Conservation (phyloP, 2,329 filamentous ascomycete species). For the Cladosporium sphaerospermum region DNA sequence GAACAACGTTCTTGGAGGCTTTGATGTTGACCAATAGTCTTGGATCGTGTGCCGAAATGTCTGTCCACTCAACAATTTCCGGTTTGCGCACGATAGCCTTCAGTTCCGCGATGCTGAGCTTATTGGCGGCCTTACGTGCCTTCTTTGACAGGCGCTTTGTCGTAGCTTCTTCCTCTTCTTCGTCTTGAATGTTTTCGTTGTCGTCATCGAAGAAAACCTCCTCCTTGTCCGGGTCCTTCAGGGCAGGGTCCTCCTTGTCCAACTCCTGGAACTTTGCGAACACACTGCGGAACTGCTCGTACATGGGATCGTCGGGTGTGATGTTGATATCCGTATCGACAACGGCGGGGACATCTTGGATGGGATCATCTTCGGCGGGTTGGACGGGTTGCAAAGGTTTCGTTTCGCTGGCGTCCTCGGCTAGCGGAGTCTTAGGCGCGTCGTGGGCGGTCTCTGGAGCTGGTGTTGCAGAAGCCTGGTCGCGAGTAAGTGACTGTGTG, state of each 20-base stretch:
- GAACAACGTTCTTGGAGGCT: constrained; percentile 88
- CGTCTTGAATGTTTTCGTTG: constrained; percentile 78
- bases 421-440: constrained; percentile 14
- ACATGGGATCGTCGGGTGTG: constrained; percentile 58
- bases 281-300: constrained; percentile 75
- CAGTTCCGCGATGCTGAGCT: constrained; percentile 88
- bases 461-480: constrained; percentile 25
- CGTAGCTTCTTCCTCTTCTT: constrained; percentile 63
- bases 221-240: constrained; percentile 69
- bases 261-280: constrained; percentile 70
- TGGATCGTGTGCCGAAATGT: constrained; percentile 85
- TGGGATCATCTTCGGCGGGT: constrained; percentile 22
- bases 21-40: constrained; percentile 89
- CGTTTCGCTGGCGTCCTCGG: constrained; percentile 16
- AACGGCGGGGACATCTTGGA: constrained; percentile 22
- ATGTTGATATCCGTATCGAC: constrained; percentile 20
- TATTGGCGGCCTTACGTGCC: constrained; percentile 84
- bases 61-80: constrained; percentile 96
- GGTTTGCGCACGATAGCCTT: constrained; percentile 88
- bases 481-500: constrained; percentile 1
- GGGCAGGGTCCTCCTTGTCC: constrained; percentile 42
- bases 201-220: constrained; percentile 79
- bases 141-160: constrained; percentile 80
- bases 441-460: constrained; percentile 22
- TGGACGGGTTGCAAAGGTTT: constrained; percentile 22